phyloP scores from a whole-genome alignment of 495 filamentous ascomycete genomes.

The Cladorrhinum samala region DNA sequence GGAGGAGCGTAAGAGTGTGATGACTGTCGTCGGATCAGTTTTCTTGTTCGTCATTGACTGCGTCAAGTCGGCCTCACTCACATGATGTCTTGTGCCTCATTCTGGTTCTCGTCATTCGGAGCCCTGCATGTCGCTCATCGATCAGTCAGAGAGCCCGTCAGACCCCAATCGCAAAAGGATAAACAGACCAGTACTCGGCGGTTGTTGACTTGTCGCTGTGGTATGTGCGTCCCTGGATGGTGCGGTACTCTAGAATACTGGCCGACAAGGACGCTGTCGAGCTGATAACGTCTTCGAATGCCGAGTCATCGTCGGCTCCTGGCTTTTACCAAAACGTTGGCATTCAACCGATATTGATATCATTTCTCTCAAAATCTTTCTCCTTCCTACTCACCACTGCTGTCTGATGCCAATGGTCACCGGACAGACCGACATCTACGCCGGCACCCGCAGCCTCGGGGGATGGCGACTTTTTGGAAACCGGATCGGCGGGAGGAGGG shows the following conservation, averaged over 20 bases:
- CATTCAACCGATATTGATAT: no score
- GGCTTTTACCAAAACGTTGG: neutral
- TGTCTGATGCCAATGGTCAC: neutral
- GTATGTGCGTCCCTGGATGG: constrained; percentile 34
- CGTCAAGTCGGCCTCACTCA: constrained; percentile 14
- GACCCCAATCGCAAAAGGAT: no score
- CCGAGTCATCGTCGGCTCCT: constrained; percentile 4
- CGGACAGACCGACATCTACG: neutral
- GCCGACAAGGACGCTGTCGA: constrained; percentile 40
- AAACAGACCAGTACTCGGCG: constrained; percentile 28
- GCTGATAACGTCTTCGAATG: neutral
- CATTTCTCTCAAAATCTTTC: no score
- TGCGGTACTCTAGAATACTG: constrained; percentile 40
- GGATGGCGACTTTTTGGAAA: neutral
- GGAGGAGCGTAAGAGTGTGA: constrained; percentile 25
- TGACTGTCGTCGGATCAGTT: constrained; percentile 19
- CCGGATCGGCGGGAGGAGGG: neutral
- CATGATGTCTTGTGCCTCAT: constrained; percentile 31
- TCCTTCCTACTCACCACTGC: neutral
- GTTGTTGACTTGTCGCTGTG: constrained; percentile 29
- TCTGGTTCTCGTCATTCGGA: constrained; percentile 33
- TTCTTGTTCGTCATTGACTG: neutral
- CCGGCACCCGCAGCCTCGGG: neutral
- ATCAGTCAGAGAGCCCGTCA: no score
- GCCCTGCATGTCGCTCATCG: constrained; percentile 19